Evolutionary conservation across 2,329 filamentous ascomycete genomes (phyloP).

Genomic region (Fusarium sp.): DNA sequence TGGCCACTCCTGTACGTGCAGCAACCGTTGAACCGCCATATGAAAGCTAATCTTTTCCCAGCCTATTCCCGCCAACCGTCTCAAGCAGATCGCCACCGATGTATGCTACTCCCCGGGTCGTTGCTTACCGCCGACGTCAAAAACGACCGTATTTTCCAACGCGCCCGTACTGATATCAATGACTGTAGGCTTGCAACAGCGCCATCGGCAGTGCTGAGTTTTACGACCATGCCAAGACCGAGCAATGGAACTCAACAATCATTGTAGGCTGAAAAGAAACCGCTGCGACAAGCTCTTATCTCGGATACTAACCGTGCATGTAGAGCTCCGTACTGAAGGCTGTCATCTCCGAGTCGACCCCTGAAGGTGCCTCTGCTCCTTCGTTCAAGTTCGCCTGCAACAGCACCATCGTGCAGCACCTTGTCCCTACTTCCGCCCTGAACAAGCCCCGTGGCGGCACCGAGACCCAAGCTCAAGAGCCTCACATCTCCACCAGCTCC

Average conservation of each 20-base stretch:
- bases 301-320: conserved; percentile 28
- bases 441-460: conserved; percentile 68
- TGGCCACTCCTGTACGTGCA: conserved; percentile 54
- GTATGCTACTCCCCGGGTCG: conserved; percentile 61
- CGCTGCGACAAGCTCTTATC: conserved; percentile 1
- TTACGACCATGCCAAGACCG: conserved; percentile 89
- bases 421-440: conserved; percentile 73
- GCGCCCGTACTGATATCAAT: conserved; percentile 26
- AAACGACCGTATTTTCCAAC: conserved; percentile 10
- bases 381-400: conserved; percentile 95
- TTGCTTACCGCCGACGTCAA: conserved; percentile 39
- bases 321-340: conserved; percentile 82
- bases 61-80: conserved; percentile 80
- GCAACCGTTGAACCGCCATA: not conserved
- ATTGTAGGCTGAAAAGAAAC: conserved; percentile 71
- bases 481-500: conserved; percentile 67
- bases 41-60: conserved; percentile 52
- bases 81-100: conserved; percentile 87
- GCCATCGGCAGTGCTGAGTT: conserved; percentile 78
- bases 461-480: conserved; percentile 60
- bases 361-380: conserved; percentile 67
- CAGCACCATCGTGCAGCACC: conserved; percentile 97
- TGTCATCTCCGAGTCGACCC: conserved; percentile 79
- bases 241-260: conserved; percentile 90
- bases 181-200: conserved; percentile 78